Evolutionary conservation across 768 basidiomycete genomes (phyloP).

Genomic region (Stropharia rugosoannulata): DNA sequence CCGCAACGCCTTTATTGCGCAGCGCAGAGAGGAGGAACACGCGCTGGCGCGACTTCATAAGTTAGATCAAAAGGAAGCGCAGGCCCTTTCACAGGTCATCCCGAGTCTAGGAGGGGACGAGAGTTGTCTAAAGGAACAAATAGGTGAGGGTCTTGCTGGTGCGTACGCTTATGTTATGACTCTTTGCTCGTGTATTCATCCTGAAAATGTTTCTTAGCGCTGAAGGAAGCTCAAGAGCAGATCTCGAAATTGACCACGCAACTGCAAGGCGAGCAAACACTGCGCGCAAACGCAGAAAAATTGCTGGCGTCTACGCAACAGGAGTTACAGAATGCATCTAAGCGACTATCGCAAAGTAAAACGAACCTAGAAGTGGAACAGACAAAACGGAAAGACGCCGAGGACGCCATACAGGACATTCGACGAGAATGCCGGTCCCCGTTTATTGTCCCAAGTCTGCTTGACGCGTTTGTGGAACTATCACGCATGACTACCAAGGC

Average conservation of each 20-base stretch:
- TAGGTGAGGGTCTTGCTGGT: background rate
- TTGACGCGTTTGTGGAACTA: slow-evolving; percentile 51
- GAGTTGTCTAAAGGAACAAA: background rate
- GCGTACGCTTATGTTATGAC: background rate
- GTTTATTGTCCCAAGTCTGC: slow-evolving; percentile 56
- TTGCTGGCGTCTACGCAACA: background rate
- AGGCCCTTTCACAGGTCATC: background rate
- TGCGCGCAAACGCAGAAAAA: background rate
- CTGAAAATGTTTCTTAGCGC: background rate
- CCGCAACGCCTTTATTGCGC: too few relatives aligned
- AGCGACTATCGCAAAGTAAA: slow-evolving; percentile 28
- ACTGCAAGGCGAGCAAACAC: too few relatives aligned
- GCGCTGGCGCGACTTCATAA: too few relatives aligned
- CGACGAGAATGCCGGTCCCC: slow-evolving; percentile 48
- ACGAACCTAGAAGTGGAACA: slow-evolving; percentile 36
- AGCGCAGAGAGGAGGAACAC: too few relatives aligned
- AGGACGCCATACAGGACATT: slow-evolving; percentile 44
- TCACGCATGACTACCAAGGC: slow-evolving; percentile 41
- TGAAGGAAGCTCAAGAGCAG: background rate
- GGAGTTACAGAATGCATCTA: slow-evolving; percentile 19
- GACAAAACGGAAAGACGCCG: slow-evolving; percentile 37
- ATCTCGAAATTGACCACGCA: too few relatives aligned
- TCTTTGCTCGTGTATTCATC: background rate
- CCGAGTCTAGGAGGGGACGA: background rate
- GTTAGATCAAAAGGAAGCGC: background rate